These are phyloP conservation scores for Wickerhamiella siamensis DNA, from an alignment of 805 yeast genomes.

Conservation along the genomic window DNA sequence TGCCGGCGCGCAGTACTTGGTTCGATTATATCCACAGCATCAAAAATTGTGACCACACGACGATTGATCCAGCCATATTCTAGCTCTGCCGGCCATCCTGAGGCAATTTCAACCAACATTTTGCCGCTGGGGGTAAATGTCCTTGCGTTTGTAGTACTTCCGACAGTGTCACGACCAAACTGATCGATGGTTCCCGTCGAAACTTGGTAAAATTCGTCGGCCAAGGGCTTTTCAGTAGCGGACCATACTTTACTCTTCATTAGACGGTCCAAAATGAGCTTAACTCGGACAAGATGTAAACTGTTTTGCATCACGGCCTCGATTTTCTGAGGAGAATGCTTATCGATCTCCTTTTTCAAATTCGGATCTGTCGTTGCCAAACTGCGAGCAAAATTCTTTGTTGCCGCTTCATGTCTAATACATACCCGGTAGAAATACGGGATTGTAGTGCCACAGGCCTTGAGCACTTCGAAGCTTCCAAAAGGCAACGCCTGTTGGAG, in stretches of 20 bases:
- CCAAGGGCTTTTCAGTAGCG: conserved; percentile 18
- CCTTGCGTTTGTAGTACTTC: conserved; percentile 36
- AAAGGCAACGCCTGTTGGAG: conserved; percentile 47
- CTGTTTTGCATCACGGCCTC: conserved; percentile 55
- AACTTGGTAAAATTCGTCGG: conserved; percentile 34
- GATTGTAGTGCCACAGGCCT: conserved; percentile 66
- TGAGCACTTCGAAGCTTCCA: conserved; percentile 65
- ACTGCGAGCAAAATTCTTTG: conserved; percentile 43
- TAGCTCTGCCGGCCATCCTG: conserved; percentile 74
- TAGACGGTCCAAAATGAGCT: conserved; percentile 52
- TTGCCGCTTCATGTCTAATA: conserved; percentile 87
- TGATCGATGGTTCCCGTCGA: conserved; percentile 61
- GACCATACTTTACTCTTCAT: conserved; percentile 37
- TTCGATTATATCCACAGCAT: conserved; percentile 28
- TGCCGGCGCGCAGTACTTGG: conserved; percentile 18
- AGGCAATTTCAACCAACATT: conserved; percentile 67
- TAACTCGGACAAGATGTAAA: conserved; percentile 55
- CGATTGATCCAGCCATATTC: conserved; percentile 83
- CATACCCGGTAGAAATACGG: conserved; percentile 90
- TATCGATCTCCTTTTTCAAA: conserved; percentile 24
- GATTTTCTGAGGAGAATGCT: conserved; percentile 34
- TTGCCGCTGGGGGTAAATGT: conserved; percentile 88
- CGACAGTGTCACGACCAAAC: conserved; percentile 44
- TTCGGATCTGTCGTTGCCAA: conserved; percentile 31
- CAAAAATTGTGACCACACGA: conserved; percentile 66